A percentile compares a stretch with the other conserved stretches of the same genome.
phyloP scores from a whole-genome alignment of 441 rosid species.

The Capsella rubella region DNA sequence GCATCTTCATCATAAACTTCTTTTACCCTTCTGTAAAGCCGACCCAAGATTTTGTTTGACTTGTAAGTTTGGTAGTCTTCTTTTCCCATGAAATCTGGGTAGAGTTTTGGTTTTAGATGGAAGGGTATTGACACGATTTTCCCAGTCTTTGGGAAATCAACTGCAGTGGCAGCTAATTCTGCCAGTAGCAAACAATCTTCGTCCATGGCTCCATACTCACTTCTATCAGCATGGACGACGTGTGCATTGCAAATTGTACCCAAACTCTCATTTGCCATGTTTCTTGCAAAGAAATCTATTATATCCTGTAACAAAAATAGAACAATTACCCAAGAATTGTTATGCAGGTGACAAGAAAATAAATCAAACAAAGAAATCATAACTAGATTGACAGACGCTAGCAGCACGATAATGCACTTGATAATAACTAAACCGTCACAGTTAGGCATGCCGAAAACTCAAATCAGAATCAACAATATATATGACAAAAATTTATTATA shows the following conservation, averaged over 20 bases:
- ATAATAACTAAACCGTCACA: conserved; percentile 27
- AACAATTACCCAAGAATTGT: conserved; percentile 19
- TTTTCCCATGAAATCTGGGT: conserved; percentile 96
- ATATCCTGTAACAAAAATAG: conserved; percentile 64
- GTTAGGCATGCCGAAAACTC: conserved; percentile 6
- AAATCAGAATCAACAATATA: conserved; percentile 3
- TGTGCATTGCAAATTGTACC: conserved; percentile 87
- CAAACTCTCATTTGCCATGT: conserved; percentile 77
- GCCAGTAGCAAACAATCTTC: conserved; percentile 75
- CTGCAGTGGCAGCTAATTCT: conserved; percentile 89
- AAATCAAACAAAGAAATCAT: conserved; percentile 15
- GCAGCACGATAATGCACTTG: conserved; percentile 20
- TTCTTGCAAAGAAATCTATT: conserved; percentile 70
- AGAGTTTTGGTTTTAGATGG: conserved; percentile 70
- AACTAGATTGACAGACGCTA: conserved; percentile 8
- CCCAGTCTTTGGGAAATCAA: conserved; percentile 94
- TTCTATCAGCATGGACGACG: conserved; percentile 86
- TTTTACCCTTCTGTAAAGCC: conserved; percentile 69
- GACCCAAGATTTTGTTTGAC: conserved; percentile 78
- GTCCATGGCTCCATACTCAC: conserved; percentile 76
- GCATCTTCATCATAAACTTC: conserved; percentile 62
- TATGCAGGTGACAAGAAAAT: conserved; percentile 5
- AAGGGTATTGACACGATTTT: conserved; percentile 74
- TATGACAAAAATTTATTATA: not conserved
- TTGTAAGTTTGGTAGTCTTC: conserved; percentile 67